A percentile compares a stretch with the other conserved stretches of the same genome.
Conservation (phyloP, 352 stramenopile genomes). For the Globisporangium iwayamae region DNA sequence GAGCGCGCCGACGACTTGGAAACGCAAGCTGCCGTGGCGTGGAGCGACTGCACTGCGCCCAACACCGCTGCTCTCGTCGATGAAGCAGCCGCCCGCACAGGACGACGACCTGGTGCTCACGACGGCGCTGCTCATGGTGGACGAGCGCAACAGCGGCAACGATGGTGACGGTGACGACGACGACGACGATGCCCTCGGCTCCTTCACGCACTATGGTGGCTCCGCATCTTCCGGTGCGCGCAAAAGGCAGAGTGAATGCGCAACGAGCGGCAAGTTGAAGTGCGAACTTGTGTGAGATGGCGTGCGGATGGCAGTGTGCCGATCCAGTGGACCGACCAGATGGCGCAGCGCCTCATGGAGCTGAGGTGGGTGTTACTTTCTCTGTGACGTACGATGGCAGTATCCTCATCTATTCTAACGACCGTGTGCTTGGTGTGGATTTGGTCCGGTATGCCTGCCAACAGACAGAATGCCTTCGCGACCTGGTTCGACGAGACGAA, state of each 20-base stretch:
- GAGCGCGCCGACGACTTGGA: not conserved
- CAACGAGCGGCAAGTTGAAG: no score
- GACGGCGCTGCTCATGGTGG: constrained; percentile 1
- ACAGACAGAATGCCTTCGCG: not conserved
- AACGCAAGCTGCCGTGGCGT: not conserved
- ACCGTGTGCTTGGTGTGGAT: not conserved
- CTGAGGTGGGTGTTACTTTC: constrained; percentile 3
- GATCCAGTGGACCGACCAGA: constrained; percentile 16
- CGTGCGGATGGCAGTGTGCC: not conserved
- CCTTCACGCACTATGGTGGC: not conserved
- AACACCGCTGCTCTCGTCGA: not conserved
- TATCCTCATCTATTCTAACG: not conserved
- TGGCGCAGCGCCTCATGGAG: no score
- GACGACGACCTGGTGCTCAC: not conserved
- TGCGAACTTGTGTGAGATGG: no score
- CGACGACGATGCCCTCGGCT: not conserved
- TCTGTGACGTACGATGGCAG: no score
- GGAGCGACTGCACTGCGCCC: not conserved
- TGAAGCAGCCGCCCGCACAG: not conserved
- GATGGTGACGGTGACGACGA: no score
- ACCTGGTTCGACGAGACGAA: not conserved
- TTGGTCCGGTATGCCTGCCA: not conserved
- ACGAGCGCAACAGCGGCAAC: not conserved
- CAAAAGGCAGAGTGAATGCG: not conserved
- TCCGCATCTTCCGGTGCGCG: not conserved